Percentiles rank a stretch among this genome's conserved stretches.
phyloP scores from a whole-genome alignment of 2,329 filamentous ascomycete species.

The Fusarium sp. region DNA sequence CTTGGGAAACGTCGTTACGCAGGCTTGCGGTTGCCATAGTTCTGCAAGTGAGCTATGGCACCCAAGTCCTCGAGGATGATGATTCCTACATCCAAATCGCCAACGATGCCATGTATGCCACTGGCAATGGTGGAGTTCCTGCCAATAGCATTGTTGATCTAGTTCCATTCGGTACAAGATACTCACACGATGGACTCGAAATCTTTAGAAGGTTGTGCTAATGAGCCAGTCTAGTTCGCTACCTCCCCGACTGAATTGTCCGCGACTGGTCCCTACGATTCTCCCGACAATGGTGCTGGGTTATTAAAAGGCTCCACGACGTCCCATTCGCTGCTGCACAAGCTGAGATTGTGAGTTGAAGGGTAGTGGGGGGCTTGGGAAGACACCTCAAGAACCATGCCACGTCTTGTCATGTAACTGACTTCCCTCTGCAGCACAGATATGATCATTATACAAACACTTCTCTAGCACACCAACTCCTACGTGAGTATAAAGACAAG shows the following conservation, averaged over 20 bases:
- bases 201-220: neutral
- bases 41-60: constrained; percentile 45
- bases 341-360: constrained; percentile 38
- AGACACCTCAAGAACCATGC: neutral
- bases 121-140: constrained; percentile 43
- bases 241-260: constrained; percentile 42
- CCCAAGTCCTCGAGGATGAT: constrained; percentile 40
- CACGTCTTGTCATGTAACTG: neutral
- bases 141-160: constrained; percentile 53
- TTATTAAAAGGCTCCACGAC: constrained; percentile 46
- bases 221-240: constrained; percentile 29
- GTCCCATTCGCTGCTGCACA: constrained; percentile 43
- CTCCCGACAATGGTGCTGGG: constrained; percentile 47
- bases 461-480: constrained; percentile 41
- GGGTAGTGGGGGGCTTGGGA: neutral
- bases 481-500: constrained; percentile 27
- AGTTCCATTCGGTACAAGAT: constrained; percentile 48
- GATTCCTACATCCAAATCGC: constrained; percentile 45
- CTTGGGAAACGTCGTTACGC: constrained; percentile 41
- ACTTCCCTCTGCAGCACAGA: constrained; percentile 19
- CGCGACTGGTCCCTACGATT: constrained; percentile 45
- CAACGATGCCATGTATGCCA: constrained; percentile 44
- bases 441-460: constrained; percentile 17
- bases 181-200: neutral
- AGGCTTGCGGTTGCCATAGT: constrained; percentile 45